Base-by-base conservation (phyloP, 2,329 filamentous ascomycete genomes). In the Colletotrichum sidae region DNA sequence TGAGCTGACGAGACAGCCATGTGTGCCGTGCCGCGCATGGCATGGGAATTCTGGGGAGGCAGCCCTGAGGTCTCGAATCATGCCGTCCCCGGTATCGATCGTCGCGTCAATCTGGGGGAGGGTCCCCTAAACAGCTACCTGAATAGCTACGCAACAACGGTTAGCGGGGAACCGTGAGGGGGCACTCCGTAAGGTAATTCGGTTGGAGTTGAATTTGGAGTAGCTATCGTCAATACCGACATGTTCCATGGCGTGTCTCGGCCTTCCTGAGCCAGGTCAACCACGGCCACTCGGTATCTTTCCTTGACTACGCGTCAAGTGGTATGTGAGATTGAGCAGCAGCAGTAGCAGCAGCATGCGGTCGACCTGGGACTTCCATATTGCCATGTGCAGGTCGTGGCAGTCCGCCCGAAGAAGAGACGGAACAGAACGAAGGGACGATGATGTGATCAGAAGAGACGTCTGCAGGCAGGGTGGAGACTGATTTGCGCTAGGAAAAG, bases 71-170 rank as follows among this genome's bases (percentile, higher is more conserved):
- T 25, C 25, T 15, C 11, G 47, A 37, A 37, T 54, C 42, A 45
- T 45, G 12, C 50, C 34, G 35, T 33, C 37, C 51, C 45, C 13
- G 46, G 49, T 59, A 54, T 46, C 42, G 49, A 64, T 59, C 55
- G 54, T 37, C 42, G 13, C 53, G 42, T 42, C n/a, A 54, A 64
- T 54, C 60, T 35, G 60, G 60, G 59, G 55, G 55, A 59, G 42
- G 60, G 42, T 41, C 60, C 49, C 35, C 41, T 37, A 63, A 39
- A 34, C 11, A 25, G 25, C 25, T 25, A 25, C 25, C 25, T 25
- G 25, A 25, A 25, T 25, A 25, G 25, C 25, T 25, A 25, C 25
- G 25, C 25, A 25, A 25, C 25, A 45, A 15, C 33, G 49, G 45
- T 17, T 25, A 3, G 59, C 45, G 37, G 51, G 52, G 15, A 44